Conservation (phyloP, 805 yeast genomes). For the Spathaspora sp. region DNA sequence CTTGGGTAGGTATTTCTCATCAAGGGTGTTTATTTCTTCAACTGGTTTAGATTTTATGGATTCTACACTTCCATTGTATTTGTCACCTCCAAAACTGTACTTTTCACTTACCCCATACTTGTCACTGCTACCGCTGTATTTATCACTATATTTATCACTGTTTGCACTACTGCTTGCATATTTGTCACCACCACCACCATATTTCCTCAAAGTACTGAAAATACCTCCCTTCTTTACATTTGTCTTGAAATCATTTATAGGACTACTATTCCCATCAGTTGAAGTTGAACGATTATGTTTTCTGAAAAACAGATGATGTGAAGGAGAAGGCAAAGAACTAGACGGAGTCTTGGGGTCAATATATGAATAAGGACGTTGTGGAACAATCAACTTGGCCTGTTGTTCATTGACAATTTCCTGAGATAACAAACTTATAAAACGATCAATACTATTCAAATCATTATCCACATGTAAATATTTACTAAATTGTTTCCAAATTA, state of each 20-base stretch:
- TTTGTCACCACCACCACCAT: slow-evolving; percentile 24
- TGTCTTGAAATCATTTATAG: background rate
- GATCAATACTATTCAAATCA: slow-evolving; percentile 48
- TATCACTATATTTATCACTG: background rate
- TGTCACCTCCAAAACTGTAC: too few species aligned
- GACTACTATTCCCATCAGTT: slow-evolving; percentile 7
- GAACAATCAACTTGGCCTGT: background rate
- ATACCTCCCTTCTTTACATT: slow-evolving; percentile 26
- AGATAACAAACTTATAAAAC: slow-evolving; percentile 32
- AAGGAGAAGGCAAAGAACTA: slow-evolving; percentile 16
- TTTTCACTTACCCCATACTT: too few species aligned
- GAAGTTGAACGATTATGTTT: slow-evolving; percentile 58
- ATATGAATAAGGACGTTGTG: slow-evolving; percentile 37
- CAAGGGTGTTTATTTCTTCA: slow-evolving; percentile 9
- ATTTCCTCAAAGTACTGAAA: slow-evolving; percentile 38
- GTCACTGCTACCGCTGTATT: too few species aligned
- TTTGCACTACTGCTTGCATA: too few species aligned
- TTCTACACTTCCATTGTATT: too few species aligned
- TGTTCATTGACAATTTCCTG: slow-evolving; percentile 10
- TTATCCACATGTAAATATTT: slow-evolving; percentile 34
- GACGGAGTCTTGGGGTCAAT: slow-evolving; percentile 21
- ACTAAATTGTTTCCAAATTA: slow-evolving; percentile 45
- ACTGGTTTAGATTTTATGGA: background rate
- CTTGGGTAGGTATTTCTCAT: slow-evolving; percentile 23
- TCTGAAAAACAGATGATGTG: slow-evolving; percentile 49